Percentiles rank a stretch among this genome's conserved stretches.
These are phyloP conservation scores for Capronia coronata DNA, from an alignment of 2,329 filamentous ascomycete genomes.

Conservation along the genomic window DNA sequence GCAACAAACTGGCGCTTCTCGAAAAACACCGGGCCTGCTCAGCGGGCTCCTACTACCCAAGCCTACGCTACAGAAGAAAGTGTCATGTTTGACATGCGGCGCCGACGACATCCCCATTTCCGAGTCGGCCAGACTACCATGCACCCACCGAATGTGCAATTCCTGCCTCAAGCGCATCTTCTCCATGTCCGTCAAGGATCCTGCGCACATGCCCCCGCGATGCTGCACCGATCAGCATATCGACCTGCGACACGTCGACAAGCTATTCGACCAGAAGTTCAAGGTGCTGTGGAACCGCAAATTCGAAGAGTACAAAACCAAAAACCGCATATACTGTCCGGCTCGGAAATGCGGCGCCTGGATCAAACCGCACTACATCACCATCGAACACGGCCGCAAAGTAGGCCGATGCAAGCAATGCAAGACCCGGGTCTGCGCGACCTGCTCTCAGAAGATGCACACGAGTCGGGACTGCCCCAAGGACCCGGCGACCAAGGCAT, in stretches of 20 bases:
- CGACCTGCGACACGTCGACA: slow-evolving; percentile 67
- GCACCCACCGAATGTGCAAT: slow-evolving; percentile 75
- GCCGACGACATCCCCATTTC: slow-evolving; percentile 57
- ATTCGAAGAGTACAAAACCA: slow-evolving; percentile 67
- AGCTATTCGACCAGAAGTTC: slow-evolving; percentile 65
- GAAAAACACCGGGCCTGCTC: slow-evolving; percentile 13
- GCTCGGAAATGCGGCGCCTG: slow-evolving; percentile 65
- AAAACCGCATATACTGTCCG: slow-evolving; percentile 72
- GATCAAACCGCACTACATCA: slow-evolving; percentile 68
- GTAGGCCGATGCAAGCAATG: slow-evolving; percentile 66
- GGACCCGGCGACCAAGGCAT: slow-evolving; percentile 35
- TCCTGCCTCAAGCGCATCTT: slow-evolving; percentile 69
- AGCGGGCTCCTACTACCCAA: slow-evolving; percentile 16
- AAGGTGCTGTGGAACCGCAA: slow-evolving; percentile 76
- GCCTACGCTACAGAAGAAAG: slow-evolving; percentile 40
- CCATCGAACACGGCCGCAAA: slow-evolving; percentile 53
- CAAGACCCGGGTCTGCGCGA: slow-evolving; percentile 64
- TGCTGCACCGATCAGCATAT: slow-evolving; percentile 73
- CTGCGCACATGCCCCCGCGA: slow-evolving; percentile 74
- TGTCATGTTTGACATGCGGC: slow-evolving; percentile 67
- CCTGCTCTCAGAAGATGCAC: slow-evolving; percentile 72
- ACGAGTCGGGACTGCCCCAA: slow-evolving; percentile 61
- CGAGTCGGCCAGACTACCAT: slow-evolving; percentile 65
- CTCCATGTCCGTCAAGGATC: slow-evolving; percentile 66
- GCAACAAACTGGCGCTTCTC: slow-evolving; percentile 6